Evolutionary conservation across 176 grass and related monocot species (phyloP), one percentile per base, ranked within the genome.

Genomic region (Rhynchospora tenuis): DNA sequence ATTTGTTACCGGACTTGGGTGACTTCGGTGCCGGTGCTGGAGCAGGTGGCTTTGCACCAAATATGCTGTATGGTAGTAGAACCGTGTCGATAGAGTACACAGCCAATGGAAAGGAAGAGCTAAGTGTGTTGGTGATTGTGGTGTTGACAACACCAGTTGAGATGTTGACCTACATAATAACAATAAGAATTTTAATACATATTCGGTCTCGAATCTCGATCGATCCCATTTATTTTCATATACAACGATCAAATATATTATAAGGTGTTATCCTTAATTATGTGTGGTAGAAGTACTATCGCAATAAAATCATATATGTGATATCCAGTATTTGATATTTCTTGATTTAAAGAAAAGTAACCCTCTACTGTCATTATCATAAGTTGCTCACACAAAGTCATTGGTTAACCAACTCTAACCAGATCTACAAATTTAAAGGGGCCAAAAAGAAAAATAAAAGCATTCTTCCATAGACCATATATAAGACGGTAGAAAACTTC

Each of bases 101-200:
- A 38, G 90, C 85, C 44, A 93, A 79, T 7, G 97, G 97, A 82
- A 89, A 92, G 2, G 87, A 75, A 67, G 80, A 87, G 88, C 71
- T 56, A 3, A 93, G 33, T 1, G 89, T 79, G 28, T 26, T 79
- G 14, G 66, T 68, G 83, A 96, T 84, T 6, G 84, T 74, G 50
- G 88, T 81, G 55, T 29, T 57, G 60, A 92, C 86, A 0, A 99
- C 88, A 44, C 97, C 97, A 3, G 91, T 99, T 61, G 97, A 96
- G 28, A 93, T 9, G 78, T 91, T 96, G 22, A 92, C 83, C 44
- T 84, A 26, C 44, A 67, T 62, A 24, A 42, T 23, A 50, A 52
- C 10, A 42, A 81, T 0, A 82, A 67, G 33, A 28, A 24, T 58
- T 78, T 78, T 12, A 78, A 23, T 38, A 38, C 5, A 38, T 38